phyloP scores from a whole-genome alignment of 2,329 filamentous ascomycete species.

The Talaromyces sp. region DNA sequence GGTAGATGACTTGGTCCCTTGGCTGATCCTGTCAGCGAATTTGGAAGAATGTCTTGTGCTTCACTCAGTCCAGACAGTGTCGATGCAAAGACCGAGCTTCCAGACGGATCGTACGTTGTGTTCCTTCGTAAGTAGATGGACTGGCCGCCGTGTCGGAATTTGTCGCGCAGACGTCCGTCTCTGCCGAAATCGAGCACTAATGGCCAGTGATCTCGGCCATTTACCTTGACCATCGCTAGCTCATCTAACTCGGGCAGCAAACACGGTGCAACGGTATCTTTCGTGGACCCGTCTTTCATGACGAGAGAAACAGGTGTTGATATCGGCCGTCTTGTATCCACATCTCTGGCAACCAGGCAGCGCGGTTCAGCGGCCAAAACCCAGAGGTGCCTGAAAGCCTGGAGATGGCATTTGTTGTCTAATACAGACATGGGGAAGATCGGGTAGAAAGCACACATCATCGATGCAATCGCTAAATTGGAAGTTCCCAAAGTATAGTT shows the following conservation, averaged over 20 bases:
- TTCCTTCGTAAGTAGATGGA: slow-evolving; percentile 70
- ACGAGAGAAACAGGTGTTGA: slow-evolving; percentile 66
- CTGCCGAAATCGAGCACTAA: slow-evolving; percentile 69
- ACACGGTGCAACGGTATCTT: slow-evolving; percentile 49
- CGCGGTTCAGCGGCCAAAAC: slow-evolving; percentile 86
- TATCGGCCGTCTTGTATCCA: slow-evolving; percentile 76
- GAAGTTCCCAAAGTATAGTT: slow-evolving; percentile 88
- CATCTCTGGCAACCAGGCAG: slow-evolving; percentile 82
- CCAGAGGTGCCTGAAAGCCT: slow-evolving; percentile 97
- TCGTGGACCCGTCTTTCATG: slow-evolving; percentile 43
- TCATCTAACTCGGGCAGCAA: slow-evolving; percentile 47
- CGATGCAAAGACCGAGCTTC: slow-evolving; percentile 63
- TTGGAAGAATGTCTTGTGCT: slow-evolving; percentile 41
- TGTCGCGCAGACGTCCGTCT: slow-evolving; percentile 57
- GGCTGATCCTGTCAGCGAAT: slow-evolving; percentile 17
- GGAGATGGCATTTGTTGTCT: slow-evolving; percentile 90
- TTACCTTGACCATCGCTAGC: slow-evolving; percentile 34
- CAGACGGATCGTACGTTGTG: slow-evolving; percentile 58
- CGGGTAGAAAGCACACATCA: slow-evolving; percentile 91
- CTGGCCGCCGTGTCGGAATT: slow-evolving; percentile 63
- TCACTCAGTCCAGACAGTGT: slow-evolving; percentile 71
- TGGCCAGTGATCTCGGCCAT: slow-evolving; percentile 68
- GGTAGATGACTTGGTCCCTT: slow-evolving; percentile 23
- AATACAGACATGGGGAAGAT: slow-evolving; percentile 84
- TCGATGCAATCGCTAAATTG: slow-evolving; percentile 76